Conservation (phyloP, 139 green algal species). For the Closterium sp. region DNA sequence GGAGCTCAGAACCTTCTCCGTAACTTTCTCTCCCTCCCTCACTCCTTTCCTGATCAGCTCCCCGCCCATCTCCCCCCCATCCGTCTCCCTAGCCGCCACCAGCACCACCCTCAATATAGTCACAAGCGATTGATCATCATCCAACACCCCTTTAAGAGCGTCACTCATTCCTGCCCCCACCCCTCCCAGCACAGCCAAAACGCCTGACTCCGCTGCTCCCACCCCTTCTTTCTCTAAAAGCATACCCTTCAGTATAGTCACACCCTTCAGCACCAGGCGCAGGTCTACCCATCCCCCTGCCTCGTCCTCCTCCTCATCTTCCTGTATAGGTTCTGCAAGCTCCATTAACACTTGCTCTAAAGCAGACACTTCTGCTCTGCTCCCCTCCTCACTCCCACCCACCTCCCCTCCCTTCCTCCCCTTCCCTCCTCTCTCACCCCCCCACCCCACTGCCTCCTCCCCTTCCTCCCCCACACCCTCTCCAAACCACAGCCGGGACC, state of each 20-base stretch:
- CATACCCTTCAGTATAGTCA: slow-evolving; percentile 35
- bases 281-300: slow-evolving; percentile 41
- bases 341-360: neutral
- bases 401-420: neutral
- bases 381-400: neutral
- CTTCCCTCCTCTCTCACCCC: slow-evolving; percentile 1
- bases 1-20: neutral
- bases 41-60: neutral
- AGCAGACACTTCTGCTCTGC: neutral
- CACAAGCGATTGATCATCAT: neutral
- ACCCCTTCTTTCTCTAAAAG: slow-evolving; percentile 14
- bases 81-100: neutral
- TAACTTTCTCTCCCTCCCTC: neutral
- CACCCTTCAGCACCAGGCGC: slow-evolving; percentile 19
- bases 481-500: slow-evolving; percentile 45
- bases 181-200: neutral
- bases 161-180: neutral
- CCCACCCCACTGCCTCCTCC: neutral
- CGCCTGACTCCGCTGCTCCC: neutral
- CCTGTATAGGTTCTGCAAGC: neutral
- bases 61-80: neutral
- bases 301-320: slow-evolving; percentile 20
- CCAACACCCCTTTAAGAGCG: neutral
- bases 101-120: neutral
- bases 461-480: slow-evolving; percentile 37